A percentile compares a stretch with the other conserved stretches of the same genome.
Conservation (phyloP, 2,329 filamentous ascomycete genomes). For the Plectosphaerella cucumerina region DNA sequence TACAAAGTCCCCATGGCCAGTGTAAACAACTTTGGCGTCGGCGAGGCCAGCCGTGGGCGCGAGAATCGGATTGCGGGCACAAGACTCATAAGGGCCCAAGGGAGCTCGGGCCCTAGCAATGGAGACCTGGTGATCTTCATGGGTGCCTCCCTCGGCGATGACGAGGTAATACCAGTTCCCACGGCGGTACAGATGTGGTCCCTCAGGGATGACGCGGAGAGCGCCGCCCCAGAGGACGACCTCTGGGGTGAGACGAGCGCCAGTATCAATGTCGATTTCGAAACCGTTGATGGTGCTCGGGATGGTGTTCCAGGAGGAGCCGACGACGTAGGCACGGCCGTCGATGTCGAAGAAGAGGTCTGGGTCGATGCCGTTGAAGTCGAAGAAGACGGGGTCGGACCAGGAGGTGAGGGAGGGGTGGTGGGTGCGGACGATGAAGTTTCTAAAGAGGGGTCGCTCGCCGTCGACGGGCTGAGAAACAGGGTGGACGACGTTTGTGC, state of each 20-base stretch:
- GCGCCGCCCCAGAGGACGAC: constrained; percentile 9
- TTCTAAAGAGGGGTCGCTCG: constrained; percentile 10
- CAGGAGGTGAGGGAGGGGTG: constrained; percentile 18
- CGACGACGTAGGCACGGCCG: constrained; percentile 42
- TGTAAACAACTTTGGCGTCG: not conserved
- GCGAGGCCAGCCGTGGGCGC: constrained; percentile 16
- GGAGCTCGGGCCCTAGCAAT: constrained; percentile 18
- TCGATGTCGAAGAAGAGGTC: constrained; percentile 52
- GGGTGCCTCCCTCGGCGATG: constrained; percentile 41
- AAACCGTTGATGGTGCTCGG: constrained; percentile 9
- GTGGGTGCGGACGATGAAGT: constrained; percentile 15
- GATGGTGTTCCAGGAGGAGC: constrained; percentile 17
- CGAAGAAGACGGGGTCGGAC: constrained; percentile 15
- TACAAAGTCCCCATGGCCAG: constrained; percentile 19
- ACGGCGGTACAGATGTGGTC: constrained; percentile 39
- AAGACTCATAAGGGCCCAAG: constrained; percentile 24
- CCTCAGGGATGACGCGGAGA: constrained; percentile 30
- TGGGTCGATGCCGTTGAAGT: constrained; percentile 33
- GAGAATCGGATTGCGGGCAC: constrained; percentile 25
- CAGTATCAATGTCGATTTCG: constrained; percentile 14
- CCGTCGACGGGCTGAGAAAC: constrained; percentile 11
- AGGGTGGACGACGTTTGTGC: not conserved
- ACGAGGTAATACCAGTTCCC: constrained; percentile 43
- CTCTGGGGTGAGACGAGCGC: constrained; percentile 11
- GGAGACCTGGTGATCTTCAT: constrained; percentile 20